These are phyloP conservation scores for Dipteronia dyeriana DNA, from an alignment of 345 rosid species.

Conservation along the genomic window DNA sequence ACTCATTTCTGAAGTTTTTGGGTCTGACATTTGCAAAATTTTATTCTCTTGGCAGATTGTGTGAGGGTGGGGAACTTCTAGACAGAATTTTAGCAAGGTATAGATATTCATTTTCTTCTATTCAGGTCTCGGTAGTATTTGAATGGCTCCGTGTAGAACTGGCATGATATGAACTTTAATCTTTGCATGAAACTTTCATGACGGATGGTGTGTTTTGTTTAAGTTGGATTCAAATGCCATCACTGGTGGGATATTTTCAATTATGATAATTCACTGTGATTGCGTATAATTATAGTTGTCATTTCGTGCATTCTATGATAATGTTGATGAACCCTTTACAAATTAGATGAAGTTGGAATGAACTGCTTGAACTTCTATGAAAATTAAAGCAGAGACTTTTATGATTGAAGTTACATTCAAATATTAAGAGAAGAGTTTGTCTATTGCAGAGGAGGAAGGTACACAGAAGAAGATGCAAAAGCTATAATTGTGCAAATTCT, in stretches of 20 bases:
- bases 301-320: background rate
- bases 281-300: background rate
- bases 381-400: background rate
- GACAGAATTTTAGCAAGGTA: constrained; percentile 84
- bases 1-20: background rate
- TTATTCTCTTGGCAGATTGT: constrained; percentile 51
- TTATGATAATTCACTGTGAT: background rate
- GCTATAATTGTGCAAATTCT: constrained; percentile 70
- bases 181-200: background rate
- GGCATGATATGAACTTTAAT: background rate
- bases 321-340: background rate
- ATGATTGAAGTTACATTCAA: background rate
- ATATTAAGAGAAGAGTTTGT: constrained; percentile 15
- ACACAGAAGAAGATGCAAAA: constrained; percentile 81
- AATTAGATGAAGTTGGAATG: background rate
- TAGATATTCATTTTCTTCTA: background rate
- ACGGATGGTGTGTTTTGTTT: background rate
- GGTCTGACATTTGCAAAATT: constrained; percentile 17
- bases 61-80: constrained; percentile 85
- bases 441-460: constrained; percentile 68
- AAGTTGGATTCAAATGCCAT: constrained; percentile 1
- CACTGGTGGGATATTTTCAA: background rate
- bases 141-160: background rate
- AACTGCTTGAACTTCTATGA: background rate
- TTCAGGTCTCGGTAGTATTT: constrained; percentile 12